Evolutionary conservation across 2,329 filamentous ascomycete genomes (phyloP).

Genomic region (Fusarium torulosum): DNA sequence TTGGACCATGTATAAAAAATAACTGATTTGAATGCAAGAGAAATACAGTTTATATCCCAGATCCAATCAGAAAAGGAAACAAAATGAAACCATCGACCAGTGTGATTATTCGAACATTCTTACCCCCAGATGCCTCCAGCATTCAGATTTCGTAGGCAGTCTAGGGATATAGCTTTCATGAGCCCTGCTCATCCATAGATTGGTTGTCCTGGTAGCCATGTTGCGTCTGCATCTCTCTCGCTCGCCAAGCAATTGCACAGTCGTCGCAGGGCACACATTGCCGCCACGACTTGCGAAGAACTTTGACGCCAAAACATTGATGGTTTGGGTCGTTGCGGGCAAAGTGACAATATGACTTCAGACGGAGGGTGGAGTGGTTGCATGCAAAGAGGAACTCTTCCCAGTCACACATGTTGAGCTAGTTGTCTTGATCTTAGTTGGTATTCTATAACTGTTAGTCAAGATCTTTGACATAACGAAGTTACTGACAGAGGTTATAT

Average conservation of each 20-base stretch:
- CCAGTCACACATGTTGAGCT: conserved; percentile 74
- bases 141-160: too few relatives aligned
- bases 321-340: conserved; percentile 79
- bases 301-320: conserved; percentile 76
- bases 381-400: conserved; percentile 78
- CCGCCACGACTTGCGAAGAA: conserved; percentile 70
- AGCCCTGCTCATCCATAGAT: conserved; percentile 1
- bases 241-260: conserved; percentile 52
- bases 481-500: conserved; percentile 10
- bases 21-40: background rate
- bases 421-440: background rate
- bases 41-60: background rate
- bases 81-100: background rate
- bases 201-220: background rate
- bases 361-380: conserved; percentile 68
- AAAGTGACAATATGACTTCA: conserved; percentile 79
- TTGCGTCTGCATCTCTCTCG: conserved; percentile 20
- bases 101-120: background rate
- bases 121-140: too few relatives aligned
- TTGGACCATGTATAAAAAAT: conserved; percentile 19
- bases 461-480: background rate
- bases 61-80: background rate
- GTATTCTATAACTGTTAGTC: background rate
- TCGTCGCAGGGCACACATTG: conserved; percentile 66
- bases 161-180: background rate